Evolutionary conservation across 1,284 basidiomycete species (phyloP), one percentile per base, ranked within the genome.

Genomic region (Cryptococcus sp.): DNA sequence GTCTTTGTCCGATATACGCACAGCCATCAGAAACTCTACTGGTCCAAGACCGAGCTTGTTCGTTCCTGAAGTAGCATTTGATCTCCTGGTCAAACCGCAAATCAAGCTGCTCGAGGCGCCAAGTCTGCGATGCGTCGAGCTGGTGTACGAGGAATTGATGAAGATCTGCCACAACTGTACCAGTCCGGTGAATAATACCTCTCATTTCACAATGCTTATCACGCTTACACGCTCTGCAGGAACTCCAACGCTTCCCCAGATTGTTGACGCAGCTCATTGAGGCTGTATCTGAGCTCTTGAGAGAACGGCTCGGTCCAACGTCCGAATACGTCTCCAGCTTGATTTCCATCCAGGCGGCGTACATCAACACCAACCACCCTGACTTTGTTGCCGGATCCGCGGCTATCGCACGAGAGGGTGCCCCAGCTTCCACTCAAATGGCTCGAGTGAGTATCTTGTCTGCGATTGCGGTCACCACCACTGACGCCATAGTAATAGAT

Each of bases 141-240:
- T 99, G 64, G 96, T 99, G 13, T 99, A 99, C 76, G 96, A 99
- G 78, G 96, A 99, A 79, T 82, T 99, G 54, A 97, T 99, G 73
- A 98, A 98, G 84, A 96, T 99, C 61, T 99, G 96, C 79, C 96
- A 99, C 79, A 98, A 95, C 75, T 97, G 94, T 80, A 96, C 94
- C 8, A 90, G 88, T 73, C 78, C 85, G 53, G 92, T 94, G 71
- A 73, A 85, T 80, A 39, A 8, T 10, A 46, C n/a, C 39, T 51
- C 20, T 56, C 42, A 52, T 15, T 16, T 31, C 7, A 42, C 13
- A n/a, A 39, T 22, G 23, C 22, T 52, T 23, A 41, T 54, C 19
- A 39, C 5, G 3, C 57, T 62, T 47, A 61, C 44, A 4, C 25
- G 8, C 31, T 49, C 17, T 45, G 25, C 72, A 94, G 91, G 96